Conservation (phyloP, 2,329 filamentous ascomycete species). For the Lecanicillium sp. region DNA sequence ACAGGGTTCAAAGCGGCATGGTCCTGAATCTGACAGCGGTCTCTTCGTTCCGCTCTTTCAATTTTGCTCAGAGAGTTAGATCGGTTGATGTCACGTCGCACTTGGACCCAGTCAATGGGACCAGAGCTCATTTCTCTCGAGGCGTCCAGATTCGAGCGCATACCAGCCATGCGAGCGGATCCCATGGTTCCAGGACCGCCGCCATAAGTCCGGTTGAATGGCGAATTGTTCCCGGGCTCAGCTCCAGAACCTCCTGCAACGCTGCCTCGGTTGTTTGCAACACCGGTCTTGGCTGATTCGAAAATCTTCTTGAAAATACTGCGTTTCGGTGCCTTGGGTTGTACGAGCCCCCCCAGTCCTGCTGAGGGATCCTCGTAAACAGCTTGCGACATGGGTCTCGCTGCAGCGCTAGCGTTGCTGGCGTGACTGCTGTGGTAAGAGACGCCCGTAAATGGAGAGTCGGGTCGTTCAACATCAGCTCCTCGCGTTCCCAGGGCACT, state of each 20-base stretch:
- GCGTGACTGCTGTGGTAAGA: slow-evolving; percentile 88
- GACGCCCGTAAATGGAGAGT: slow-evolving; percentile 67
- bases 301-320: slow-evolving; percentile 96
- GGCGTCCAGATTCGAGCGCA: slow-evolving; percentile 40
- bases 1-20: slow-evolving; percentile 82
- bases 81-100: slow-evolving; percentile 88
- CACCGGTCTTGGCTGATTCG: slow-evolving; percentile 88
- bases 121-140: slow-evolving; percentile 56
- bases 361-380: slow-evolving; percentile 60
- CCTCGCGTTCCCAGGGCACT: slow-evolving; percentile 60
- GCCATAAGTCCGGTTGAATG: slow-evolving; percentile 32
- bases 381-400: slow-evolving; percentile 59
- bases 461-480: slow-evolving; percentile 49
- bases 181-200: slow-evolving; percentile 28
- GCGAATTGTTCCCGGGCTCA: slow-evolving; percentile 36
- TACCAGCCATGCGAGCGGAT: slow-evolving; percentile 28
- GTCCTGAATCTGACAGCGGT: slow-evolving; percentile 92
- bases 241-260: slow-evolving; percentile 56
- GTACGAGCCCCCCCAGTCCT: slow-evolving; percentile 70
- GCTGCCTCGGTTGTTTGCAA: slow-evolving; percentile 80
- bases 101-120: slow-evolving; percentile 89
- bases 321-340: slow-evolving; percentile 72
- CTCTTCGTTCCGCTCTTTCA: slow-evolving; percentile 75
- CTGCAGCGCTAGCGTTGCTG: slow-evolving; percentile 38
- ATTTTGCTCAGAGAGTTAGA: slow-evolving; percentile 90